phyloP scores from a whole-genome alignment of 352 stramenopile genomes.

The Phytophthora hybrid region DNA sequence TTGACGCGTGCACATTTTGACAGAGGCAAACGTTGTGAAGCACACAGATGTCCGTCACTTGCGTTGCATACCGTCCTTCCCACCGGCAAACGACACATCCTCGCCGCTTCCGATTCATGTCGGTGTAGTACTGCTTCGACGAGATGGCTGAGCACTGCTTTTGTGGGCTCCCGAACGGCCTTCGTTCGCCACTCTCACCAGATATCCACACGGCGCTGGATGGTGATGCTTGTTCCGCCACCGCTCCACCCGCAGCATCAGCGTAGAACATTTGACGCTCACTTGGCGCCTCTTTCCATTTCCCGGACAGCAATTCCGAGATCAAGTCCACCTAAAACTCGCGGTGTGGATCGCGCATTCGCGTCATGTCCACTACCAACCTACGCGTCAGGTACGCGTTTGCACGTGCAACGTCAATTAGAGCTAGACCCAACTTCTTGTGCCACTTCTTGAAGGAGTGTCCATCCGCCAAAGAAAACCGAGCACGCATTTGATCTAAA shows the following conservation, averaged over 20 bases:
- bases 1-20: conserved; percentile 12
- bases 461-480: no score
- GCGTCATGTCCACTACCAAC: no score
- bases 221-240: not conserved
- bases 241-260: not conserved
- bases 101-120: conserved; percentile 10
- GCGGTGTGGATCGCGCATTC: no score
- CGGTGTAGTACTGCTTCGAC: conserved; percentile 5
- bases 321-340: not conserved
- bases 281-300: conserved; percentile 8
- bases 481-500: no score
- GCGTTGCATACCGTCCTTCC: not conserved
- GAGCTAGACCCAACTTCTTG: no score
- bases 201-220: not conserved
- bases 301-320: not conserved
- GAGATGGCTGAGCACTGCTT: conserved; percentile 6
- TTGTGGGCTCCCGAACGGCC: not conserved
- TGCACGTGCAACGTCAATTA: no score
- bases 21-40: conserved; percentile 10
- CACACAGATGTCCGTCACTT: conserved; percentile 3
- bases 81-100: conserved; percentile 19
- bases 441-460: no score
- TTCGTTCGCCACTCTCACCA: not conserved
- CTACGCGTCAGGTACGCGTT: no score
- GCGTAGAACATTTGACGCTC: conserved; percentile 8